Base-by-base conservation (phyloP, 2,329 filamentous ascomycete genomes). In the Xylogone sp. region DNA sequence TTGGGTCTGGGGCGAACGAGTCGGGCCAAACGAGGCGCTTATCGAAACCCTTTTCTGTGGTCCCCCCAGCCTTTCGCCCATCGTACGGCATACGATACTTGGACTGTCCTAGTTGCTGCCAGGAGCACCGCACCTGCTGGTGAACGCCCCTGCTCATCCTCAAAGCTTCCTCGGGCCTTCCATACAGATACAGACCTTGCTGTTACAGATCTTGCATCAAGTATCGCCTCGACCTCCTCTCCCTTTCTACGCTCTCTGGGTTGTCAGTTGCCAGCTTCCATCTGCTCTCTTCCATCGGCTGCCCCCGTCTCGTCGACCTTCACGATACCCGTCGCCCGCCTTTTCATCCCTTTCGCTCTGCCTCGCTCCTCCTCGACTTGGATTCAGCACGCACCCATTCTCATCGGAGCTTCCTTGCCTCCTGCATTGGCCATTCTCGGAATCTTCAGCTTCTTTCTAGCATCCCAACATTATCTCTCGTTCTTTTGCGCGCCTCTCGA, bases 151-250 rank as follows among this genome's bases (percentile, higher is more conserved):
- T 56, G 56, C 55, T 39, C 34, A 4, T 53, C 59, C 56, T 52
- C 53, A 52, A 53, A 59, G 50, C 60, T 66, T 68, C 62, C 57
- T 61, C 60, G 59, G 58, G 51, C 62, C 61, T 67, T 67, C 62
- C 61, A 68, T 52, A 49, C 43, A 24, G 43, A 45, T 29, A 22
- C 21, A 29, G 20, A 29, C 19, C n/a, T 22, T 24, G 19, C 53
- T 67, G 68, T 67, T 66, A 69, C 67, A 69, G 64, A 62, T 63
- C 49, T 39, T 71, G 69, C 67, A 57, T 69, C 68, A 69, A 65
- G 62, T 67, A 58, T 62, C 63, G 63, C 65, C 63, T 64, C 59
- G 60, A 62, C 59, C 52, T 34, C 24, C 42, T 34, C 34, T n/a
- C n/a, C n/a, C n/a, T n/a, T n/a, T n/a, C 21, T 42, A 29, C 24